A percentile compares a stretch with the other conserved stretches of the same genome.
These are phyloP conservation scores for Casuarina glauca DNA, from an alignment of 306 rosid genomes.

Conservation along the genomic window DNA sequence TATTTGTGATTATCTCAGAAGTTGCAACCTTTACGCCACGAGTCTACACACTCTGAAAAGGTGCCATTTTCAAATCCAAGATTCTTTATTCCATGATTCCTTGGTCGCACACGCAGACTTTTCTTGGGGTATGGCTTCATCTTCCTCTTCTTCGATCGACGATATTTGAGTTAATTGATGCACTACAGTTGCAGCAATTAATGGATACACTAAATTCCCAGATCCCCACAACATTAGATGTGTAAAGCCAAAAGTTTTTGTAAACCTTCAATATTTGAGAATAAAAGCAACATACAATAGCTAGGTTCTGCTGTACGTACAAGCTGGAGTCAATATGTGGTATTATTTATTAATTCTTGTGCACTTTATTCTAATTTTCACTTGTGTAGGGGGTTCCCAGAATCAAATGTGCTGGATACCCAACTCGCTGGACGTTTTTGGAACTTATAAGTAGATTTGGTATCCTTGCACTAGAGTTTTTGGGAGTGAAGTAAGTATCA, in stretches of 20 bases:
- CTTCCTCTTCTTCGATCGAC: too few species aligned
- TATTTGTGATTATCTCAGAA: too few species aligned
- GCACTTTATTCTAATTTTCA: conserved; percentile 38
- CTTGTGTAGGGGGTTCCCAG: conserved; percentile 77
- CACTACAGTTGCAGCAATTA: conserved; percentile 90
- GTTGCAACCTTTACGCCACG: too few species aligned
- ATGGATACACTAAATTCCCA: conserved; percentile 76
- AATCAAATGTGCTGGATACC: conserved; percentile 95
- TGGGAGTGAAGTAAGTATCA: conserved; percentile 66
- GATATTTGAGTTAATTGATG: conserved; percentile 34
- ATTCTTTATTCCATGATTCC: too few species aligned
- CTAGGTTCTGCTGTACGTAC: conserved; percentile 83
- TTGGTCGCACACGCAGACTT: too few species aligned
- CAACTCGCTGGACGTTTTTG: conserved; percentile 66
- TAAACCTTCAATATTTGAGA: conserved; percentile 69
- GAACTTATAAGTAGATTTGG: conserved; percentile 65
- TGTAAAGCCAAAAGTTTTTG: conserved; percentile 76
- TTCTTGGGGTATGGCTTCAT: too few species aligned
- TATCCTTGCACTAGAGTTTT: conserved; percentile 76
- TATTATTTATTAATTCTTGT: conserved; percentile 21
- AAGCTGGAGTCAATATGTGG: conserved; percentile 27
- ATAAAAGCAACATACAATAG: conserved; percentile 70
- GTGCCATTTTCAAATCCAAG: too few species aligned
- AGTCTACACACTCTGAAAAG: too few species aligned
- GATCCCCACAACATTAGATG: conserved; percentile 96